Evolutionary conservation across 148 eudicot genomes (phyloP).

Genomic region (Limonium bicolor): DNA sequence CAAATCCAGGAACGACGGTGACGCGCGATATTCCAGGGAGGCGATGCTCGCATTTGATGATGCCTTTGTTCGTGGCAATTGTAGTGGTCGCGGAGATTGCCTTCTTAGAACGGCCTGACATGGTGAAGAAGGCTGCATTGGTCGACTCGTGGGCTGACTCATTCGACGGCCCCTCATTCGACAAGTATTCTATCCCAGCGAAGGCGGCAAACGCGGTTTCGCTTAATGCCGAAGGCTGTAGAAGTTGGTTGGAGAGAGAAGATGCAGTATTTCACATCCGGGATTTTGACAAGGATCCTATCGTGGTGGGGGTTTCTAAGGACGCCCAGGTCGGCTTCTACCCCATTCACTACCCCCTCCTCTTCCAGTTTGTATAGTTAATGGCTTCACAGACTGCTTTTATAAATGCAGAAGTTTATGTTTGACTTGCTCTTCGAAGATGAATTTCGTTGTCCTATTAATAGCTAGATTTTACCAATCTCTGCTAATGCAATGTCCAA

Average conservation of each 20-base stretch:
- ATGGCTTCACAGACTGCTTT: no score
- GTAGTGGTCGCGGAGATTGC: slow-evolving; percentile 6
- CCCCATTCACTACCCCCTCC: no score
- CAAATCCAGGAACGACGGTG: neutral
- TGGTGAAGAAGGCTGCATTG: slow-evolving; percentile 6
- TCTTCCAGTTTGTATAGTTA: no score
- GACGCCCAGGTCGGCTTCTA: no score
- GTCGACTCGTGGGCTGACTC: slow-evolving; percentile 5
- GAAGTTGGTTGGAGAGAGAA: slow-evolving; percentile 6
- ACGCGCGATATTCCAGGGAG: neutral
- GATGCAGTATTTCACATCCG: neutral
- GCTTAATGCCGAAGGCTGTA: neutral
- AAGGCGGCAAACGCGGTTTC: neutral
- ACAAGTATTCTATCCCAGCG: no score
- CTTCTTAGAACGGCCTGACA: neutral
- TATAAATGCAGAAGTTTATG: no score
- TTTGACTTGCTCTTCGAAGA: no score
- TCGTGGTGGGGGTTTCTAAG: no score
- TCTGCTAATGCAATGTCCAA: no score
- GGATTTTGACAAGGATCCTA: slow-evolving; percentile 1
- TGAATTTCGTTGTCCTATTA: no score
- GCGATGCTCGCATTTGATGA: slow-evolving; percentile 4
- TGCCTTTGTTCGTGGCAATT: slow-evolving; percentile 4
- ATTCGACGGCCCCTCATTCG: neutral
- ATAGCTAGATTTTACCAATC: no score